Conservation (phyloP, 2,329 filamentous ascomycete genomes). For the Fusarium nanum region DNA sequence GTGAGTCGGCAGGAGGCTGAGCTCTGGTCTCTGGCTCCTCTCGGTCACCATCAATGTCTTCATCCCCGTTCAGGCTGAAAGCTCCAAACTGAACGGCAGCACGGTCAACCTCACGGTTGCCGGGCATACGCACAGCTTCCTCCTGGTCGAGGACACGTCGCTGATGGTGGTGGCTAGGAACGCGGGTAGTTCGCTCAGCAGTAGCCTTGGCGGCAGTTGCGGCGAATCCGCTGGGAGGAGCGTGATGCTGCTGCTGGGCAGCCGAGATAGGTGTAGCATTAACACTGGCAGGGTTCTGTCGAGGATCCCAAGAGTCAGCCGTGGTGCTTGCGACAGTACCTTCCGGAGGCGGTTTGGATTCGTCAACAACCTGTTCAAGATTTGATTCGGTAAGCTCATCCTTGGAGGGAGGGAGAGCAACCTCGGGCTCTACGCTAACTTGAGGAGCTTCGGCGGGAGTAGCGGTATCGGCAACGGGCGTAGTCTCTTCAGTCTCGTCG, state of each 20-base stretch:
- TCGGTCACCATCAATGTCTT: slow-evolving; percentile 92
- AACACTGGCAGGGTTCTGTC: slow-evolving; percentile 67
- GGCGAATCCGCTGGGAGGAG: slow-evolving; percentile 74
- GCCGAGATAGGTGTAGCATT: slow-evolving; percentile 75
- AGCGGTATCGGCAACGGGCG: slow-evolving; percentile 51
- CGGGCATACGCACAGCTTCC: slow-evolving; percentile 98
- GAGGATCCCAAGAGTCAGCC: slow-evolving; percentile 85
- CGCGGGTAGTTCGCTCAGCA: slow-evolving; percentile 70
- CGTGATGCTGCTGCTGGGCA: slow-evolving; percentile 71
- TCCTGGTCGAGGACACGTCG: slow-evolving; percentile 92
- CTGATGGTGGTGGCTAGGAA: slow-evolving; percentile 76
- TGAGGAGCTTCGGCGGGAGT: slow-evolving; percentile 38
- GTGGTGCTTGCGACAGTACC: slow-evolving; percentile 90
- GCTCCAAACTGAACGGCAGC: slow-evolving; percentile 96
- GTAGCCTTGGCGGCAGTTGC: slow-evolving; percentile 86
- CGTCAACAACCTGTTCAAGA: slow-evolving; percentile 88
- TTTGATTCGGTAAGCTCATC: slow-evolving; percentile 92
- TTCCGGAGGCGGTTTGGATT: slow-evolving; percentile 79
- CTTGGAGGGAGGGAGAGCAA: slow-evolving; percentile 74
- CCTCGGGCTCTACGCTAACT: slow-evolving; percentile 48
- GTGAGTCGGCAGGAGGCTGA: slow-evolving; percentile 93
- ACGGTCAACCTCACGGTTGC: slow-evolving; percentile 93
- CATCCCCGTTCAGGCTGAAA: slow-evolving; percentile 87
- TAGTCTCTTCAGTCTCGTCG: slow-evolving; percentile 41
- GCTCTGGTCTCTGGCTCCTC: slow-evolving; percentile 95